These are phyloP conservation scores for Neophaeococcomyces aloes DNA, from an alignment of 2,329 filamentous ascomycete species.

Conservation along the genomic window DNA sequence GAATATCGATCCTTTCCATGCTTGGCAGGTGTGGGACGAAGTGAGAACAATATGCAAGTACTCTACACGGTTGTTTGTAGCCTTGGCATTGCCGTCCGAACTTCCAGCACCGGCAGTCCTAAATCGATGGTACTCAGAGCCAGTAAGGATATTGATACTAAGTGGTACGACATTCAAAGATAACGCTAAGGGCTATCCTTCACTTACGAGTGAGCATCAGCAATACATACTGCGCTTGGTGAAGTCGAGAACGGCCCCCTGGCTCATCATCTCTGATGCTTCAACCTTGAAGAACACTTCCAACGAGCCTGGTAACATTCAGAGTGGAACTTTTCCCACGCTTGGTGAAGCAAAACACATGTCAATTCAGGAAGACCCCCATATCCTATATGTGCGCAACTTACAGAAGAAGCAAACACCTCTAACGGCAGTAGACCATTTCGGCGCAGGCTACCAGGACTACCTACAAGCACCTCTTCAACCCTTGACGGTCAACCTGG, in stretches of 20 bases:
- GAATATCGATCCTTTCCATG: conserved; percentile 59
- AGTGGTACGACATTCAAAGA: conserved; percentile 44
- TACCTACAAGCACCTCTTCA: conserved; percentile 93
- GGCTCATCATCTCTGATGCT: conserved; percentile 48
- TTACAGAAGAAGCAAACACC: conserved; percentile 72
- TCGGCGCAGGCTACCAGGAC: conserved; percentile 70
- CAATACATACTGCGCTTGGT: conserved; percentile 47
- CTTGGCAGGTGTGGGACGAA: conserved; percentile 91
- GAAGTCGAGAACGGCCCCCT: conserved; percentile 47
- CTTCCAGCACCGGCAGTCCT: conserved; percentile 48
- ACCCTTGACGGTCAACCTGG: conserved; percentile 88
- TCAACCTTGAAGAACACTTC: not conserved
- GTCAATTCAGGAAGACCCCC: conserved; percentile 46
- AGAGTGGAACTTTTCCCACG: conserved; percentile 49
- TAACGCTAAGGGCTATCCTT: conserved; percentile 49
- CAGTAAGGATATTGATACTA: conserved; percentile 46
- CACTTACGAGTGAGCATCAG: conserved; percentile 49
- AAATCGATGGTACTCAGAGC: conserved; percentile 54
- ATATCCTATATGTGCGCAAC: conserved; percentile 74
- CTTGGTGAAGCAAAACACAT: conserved; percentile 53
- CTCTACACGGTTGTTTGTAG: conserved; percentile 65
- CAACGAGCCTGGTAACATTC: conserved; percentile 12
- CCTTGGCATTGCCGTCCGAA: conserved; percentile 46
- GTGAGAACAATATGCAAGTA: conserved; percentile 82
- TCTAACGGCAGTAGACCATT: conserved; percentile 51